Percentiles rank a stretch among this genome's conserved stretches.
These are phyloP conservation scores for Beauveria sp. DNA, from an alignment of 2,329 filamentous ascomycete species.

Conservation along the genomic window DNA sequence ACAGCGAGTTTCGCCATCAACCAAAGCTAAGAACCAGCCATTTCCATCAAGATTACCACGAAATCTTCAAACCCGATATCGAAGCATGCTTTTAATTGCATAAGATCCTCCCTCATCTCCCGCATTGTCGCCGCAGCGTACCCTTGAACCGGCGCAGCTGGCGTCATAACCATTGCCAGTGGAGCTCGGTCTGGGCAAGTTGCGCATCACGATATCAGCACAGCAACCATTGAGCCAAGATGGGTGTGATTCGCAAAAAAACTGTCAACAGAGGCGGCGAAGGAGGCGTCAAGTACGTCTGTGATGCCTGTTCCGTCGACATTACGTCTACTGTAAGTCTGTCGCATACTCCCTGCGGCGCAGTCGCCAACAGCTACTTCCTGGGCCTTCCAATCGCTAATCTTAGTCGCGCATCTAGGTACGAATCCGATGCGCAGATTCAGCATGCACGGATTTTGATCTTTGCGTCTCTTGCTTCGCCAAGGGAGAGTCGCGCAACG, in stretches of 20 bases:
- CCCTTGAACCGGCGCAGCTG: neutral
- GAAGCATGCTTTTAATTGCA: conserved; percentile 1
- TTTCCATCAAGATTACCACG: conserved; percentile 7
- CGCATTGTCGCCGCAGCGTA: neutral
- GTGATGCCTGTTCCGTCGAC: conserved; percentile 92
- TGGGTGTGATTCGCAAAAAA: conserved; percentile 97
- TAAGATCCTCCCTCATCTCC: neutral
- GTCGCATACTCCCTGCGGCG: neutral
- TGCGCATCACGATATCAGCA: neutral
- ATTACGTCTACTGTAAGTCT: conserved; percentile 85
- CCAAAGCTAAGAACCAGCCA: neutral
- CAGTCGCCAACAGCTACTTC: neutral
- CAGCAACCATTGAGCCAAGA: conserved; percentile 30
- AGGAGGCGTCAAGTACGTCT: conserved; percentile 90
- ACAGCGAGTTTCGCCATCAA: conserved; percentile 4
- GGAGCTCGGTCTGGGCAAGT: neutral
- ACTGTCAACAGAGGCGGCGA: conserved; percentile 78
- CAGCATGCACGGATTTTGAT: conserved; percentile 85
- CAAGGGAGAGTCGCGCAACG: conserved; percentile 69
- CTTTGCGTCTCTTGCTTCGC: conserved; percentile 94
- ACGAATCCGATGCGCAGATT: conserved; percentile 83
- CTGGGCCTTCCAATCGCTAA: conserved; percentile 13
- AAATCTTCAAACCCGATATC: neutral
- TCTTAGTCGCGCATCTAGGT: conserved; percentile 48
- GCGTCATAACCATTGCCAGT: conserved; percentile 6